A percentile compares a stretch with the other conserved stretches of the same genome.
phyloP scores from a whole-genome alignment of 164 flowering plant species.

The Dillenia suffruticosa region DNA sequence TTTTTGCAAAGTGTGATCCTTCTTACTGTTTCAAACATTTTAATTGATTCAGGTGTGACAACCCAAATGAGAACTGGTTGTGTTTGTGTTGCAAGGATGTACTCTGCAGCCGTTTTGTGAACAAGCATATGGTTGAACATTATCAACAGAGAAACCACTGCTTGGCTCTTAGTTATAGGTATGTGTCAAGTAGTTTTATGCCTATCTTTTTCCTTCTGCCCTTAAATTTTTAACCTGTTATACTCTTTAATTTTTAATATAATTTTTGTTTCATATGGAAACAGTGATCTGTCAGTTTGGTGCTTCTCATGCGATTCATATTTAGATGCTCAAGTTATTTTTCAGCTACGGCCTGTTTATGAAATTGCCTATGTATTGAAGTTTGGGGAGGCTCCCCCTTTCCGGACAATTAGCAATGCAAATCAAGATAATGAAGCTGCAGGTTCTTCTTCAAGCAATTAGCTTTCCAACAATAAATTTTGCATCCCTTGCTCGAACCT shows the following conservation, averaged over 20 bases:
- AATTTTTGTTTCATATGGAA: slow-evolving; percentile 1
- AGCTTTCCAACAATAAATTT: not conserved
- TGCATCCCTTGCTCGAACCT: too few species aligned
- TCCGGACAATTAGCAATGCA: slow-evolving; percentile 26
- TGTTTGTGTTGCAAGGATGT: slow-evolving; percentile 85
- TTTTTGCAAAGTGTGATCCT: not conserved
- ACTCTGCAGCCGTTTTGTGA: slow-evolving; percentile 85
- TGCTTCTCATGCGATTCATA: slow-evolving; percentile 85
- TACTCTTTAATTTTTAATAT: not conserved
- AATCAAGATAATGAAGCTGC: slow-evolving; percentile 6
- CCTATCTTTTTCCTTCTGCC: not conserved
- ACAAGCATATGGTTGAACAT: slow-evolving; percentile 87
- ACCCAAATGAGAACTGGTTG: slow-evolving; percentile 81
- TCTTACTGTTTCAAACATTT: not conserved
- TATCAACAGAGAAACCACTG: slow-evolving; percentile 52
- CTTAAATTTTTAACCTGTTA: not conserved
- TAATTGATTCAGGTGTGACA: slow-evolving; percentile 46
- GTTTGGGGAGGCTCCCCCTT: slow-evolving; percentile 71
- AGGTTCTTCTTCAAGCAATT: slow-evolving; percentile 15
- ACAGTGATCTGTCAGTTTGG: slow-evolving; percentile 95
- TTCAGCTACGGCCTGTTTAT: slow-evolving; percentile 51
- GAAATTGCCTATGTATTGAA: slow-evolving; percentile 72
- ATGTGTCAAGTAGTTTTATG: slow-evolving; percentile 1
- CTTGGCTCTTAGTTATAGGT: slow-evolving; percentile 88
- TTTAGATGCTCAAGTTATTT: slow-evolving; percentile 72